A percentile compares a stretch with the other conserved stretches of the same genome.
Evolutionary conservation across 208 protist genomes (phyloP).

Genomic region (Trypanosoma congolense): DNA sequence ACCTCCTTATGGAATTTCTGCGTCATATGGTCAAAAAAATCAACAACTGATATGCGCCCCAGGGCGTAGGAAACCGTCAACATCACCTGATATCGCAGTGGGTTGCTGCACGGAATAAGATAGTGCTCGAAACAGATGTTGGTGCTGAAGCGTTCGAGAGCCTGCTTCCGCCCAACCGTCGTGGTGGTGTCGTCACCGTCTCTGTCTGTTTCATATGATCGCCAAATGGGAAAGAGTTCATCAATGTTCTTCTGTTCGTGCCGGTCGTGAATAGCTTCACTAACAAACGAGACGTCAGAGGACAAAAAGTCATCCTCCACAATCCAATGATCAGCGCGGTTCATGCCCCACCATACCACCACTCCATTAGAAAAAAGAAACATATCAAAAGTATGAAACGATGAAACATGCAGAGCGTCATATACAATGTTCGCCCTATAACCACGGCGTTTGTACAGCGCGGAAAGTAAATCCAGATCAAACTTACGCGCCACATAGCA

Average conservation of each 20-base stretch:
- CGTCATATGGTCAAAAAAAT: constrained; percentile 67
- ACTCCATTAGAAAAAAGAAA: constrained; percentile 58
- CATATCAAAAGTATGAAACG: constrained; percentile 43
- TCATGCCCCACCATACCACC: constrained; percentile 74
- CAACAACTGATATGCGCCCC: constrained; percentile 40
- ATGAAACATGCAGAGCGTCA: constrained; percentile 53
- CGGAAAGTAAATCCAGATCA: constrained; percentile 35
- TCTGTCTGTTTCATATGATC: constrained; percentile 56
- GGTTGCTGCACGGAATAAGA: constrained; percentile 37
- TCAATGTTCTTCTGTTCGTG: constrained; percentile 46
- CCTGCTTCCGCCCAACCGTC: constrained; percentile 18
- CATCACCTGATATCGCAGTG: constrained; percentile 54
- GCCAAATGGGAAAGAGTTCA: constrained; percentile 64
- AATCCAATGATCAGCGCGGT: constrained; percentile 62
- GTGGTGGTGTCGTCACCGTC: constrained; percentile 20
- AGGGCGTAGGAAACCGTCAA: constrained; percentile 61
- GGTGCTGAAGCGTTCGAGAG: constrained; percentile 45
- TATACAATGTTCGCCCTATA: constrained; percentile 41
- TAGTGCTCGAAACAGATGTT: constrained; percentile 75
- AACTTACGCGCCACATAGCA: constrained; percentile 44
- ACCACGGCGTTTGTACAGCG: constrained; percentile 51
- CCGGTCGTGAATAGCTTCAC: constrained; percentile 35
- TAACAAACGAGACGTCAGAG: constrained; percentile 19
- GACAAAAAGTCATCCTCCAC: constrained; percentile 71
- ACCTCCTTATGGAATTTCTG: constrained; percentile 52